These are phyloP conservation scores for Penicillium capsulatum DNA, from an alignment of 2,329 filamentous ascomycete species.

Conservation along the genomic window DNA sequence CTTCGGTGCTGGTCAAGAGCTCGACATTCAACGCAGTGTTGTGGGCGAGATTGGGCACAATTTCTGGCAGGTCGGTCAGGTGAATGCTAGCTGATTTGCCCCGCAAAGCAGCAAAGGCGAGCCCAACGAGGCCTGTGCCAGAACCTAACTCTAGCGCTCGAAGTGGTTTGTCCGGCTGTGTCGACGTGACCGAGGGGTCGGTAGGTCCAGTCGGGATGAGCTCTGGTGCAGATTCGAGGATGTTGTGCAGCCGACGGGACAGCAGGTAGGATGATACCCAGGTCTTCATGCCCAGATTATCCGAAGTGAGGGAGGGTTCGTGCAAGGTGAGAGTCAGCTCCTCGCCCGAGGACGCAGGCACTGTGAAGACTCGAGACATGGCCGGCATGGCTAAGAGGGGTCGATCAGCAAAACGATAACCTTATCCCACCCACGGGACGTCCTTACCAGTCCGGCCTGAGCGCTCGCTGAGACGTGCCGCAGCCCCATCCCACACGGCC, in stretches of 20 bases:
- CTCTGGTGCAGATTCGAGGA: conserved; percentile 38
- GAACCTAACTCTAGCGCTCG: conserved; percentile 74
- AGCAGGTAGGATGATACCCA: conserved; percentile 91
- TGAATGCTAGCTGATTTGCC: conserved; percentile 54
- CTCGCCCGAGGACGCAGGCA: conserved; percentile 45
- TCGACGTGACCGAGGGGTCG: conserved; percentile 14
- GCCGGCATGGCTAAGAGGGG: conserved; percentile 54
- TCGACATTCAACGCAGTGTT: conserved; percentile 65
- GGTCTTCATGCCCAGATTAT: conserved; percentile 87
- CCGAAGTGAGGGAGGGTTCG: conserved; percentile 82
- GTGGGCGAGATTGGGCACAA: conserved; percentile 71
- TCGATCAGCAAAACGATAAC: conserved; percentile 13
- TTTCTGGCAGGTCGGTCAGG: conserved; percentile 79
- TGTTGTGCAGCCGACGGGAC: conserved; percentile 60
- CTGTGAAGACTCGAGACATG: conserved; percentile 57
- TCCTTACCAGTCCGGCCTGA: conserved; percentile 67
- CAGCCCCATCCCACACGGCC: conserved; percentile 68
- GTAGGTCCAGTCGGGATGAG: conserved; percentile 29
- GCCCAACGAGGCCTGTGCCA: conserved; percentile 84
- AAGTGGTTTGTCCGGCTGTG: conserved; percentile 20
- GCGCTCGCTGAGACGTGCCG: conserved; percentile 73
- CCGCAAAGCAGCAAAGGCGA: conserved; percentile 74
- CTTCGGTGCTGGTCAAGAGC: conserved; percentile 53
- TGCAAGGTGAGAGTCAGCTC: conserved; percentile 66
- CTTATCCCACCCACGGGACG: background rate